Evolutionary conservation across 192 early-diverging fungal genomes (phyloP).

Genomic region (Chytriomyces confervae): DNA sequence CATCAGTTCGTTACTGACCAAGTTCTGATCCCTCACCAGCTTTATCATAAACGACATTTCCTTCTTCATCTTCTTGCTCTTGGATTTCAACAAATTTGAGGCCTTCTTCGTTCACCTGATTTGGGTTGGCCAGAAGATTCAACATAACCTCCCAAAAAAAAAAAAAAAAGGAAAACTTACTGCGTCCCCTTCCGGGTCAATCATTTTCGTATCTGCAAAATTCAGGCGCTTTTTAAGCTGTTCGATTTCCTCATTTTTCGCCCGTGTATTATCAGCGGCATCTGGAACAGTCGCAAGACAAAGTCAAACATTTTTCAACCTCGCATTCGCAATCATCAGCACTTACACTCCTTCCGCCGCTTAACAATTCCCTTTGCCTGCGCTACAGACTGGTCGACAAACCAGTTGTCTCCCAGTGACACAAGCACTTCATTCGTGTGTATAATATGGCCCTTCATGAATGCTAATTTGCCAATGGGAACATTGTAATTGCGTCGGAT

Average conservation of each 20-base stretch:
- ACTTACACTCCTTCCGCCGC: constrained; percentile 71
- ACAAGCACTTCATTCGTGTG: constrained; percentile 94
- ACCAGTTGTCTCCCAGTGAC: constrained; percentile 92
- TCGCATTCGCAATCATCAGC: constrained; percentile 1
- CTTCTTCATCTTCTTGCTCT: constrained; percentile 63
- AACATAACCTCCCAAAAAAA: constrained; percentile 12
- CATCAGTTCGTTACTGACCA: background rate
- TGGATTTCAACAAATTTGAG: constrained; percentile 77
- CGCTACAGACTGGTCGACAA: constrained; percentile 76
- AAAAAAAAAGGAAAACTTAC: constrained; percentile 13
- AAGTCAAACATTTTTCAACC: background rate
- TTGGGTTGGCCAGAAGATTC: background rate
- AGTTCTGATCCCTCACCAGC: constrained; percentile 1
- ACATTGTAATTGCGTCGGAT: constrained; percentile 55
- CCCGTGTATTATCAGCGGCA: constrained; percentile 54
- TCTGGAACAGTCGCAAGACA: constrained; percentile 18
- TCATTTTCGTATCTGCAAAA: background rate
- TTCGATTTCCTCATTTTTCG: constrained; percentile 58
- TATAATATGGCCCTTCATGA: constrained; percentile 83
- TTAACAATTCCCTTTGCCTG: constrained; percentile 77
- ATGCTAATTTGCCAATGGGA: constrained; percentile 84
- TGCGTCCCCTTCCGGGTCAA: constrained; percentile 45
- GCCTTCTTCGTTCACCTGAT: constrained; percentile 77
- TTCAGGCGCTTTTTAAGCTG: constrained; percentile 26
- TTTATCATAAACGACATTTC: constrained; percentile 27